Percentiles rank a stretch among this genome's conserved stretches.
phyloP scores from a whole-genome alignment of 352 stramenopile genomes.

The Paralagenidium karlingii region DNA sequence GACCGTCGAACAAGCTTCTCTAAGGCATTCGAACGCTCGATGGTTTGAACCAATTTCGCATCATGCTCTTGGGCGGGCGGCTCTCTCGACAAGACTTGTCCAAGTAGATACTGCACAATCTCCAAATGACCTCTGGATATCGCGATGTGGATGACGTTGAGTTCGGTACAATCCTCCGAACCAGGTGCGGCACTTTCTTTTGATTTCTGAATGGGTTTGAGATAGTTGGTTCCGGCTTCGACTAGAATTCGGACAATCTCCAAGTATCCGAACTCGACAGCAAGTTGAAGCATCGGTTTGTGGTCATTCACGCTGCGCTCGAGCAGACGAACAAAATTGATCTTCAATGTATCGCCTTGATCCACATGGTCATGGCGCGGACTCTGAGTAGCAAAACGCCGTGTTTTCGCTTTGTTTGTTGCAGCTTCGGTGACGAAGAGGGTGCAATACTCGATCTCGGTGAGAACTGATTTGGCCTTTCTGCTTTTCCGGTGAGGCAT shows the following conservation, averaged over 20 bases:
- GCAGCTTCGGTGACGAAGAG: conserved; percentile 12
- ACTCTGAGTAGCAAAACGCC: background rate
- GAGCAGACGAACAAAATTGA: conserved; percentile 25
- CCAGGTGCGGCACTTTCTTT: background rate
- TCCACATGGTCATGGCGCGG: background rate
- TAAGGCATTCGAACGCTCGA: no score
- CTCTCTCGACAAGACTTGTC: no score
- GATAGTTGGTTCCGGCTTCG: conserved; percentile 28
- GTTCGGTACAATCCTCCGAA: background rate
- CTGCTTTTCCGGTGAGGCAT: no score
- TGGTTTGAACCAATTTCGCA: conserved; percentile 20
- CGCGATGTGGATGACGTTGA: conserved; percentile 18
- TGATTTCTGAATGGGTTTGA: conserved; percentile 17
- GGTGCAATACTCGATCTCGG: background rate
- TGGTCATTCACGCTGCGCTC: conserved; percentile 27
- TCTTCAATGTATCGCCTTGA: background rate
- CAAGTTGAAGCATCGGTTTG: conserved; percentile 25
- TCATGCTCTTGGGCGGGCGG: no score
- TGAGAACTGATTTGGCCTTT: background rate
- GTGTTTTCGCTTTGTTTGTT: conserved; percentile 8
- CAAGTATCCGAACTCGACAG: conserved; percentile 18
- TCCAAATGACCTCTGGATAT: conserved; percentile 30
- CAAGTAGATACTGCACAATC: conserved; percentile 27
- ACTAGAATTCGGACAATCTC: conserved; percentile 20
- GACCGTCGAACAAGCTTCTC: no score